phyloP scores from a whole-genome alignment of 2,329 filamentous ascomycete genomes.

The Pseudocercospora fijiensis region DNA sequence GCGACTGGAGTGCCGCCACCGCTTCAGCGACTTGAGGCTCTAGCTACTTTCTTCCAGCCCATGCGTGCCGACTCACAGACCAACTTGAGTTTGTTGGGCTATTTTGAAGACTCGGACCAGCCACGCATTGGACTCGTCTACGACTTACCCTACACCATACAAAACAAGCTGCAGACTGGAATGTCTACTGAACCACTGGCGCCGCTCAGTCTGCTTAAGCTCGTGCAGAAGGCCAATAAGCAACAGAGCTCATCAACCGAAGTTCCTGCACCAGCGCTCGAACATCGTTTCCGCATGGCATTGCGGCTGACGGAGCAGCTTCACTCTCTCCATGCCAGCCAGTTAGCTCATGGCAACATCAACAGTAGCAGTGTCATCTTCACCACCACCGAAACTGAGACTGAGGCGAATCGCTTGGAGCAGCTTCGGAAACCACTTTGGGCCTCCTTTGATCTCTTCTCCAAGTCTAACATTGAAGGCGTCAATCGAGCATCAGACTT shows the following conservation, averaged over 20 bases:
- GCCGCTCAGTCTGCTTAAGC: conserved; percentile 48
- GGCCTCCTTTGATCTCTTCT: conserved; percentile 74
- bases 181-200: conserved; percentile 30
- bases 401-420: conserved; percentile 44
- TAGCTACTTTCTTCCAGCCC: conserved; percentile 37
- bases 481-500: conserved; percentile 44
- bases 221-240: conserved; percentile 49
- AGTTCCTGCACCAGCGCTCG: conserved; percentile 59
- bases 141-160: conserved; percentile 61
- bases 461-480: conserved; percentile 53
- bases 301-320: conserved; percentile 70
- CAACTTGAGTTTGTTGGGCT: conserved; percentile 61
- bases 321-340: conserved; percentile 69
- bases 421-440: conserved; percentile 69
- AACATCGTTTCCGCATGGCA: conserved; percentile 74
- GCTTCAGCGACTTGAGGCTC: conserved; percentile 45
- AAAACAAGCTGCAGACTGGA: conserved; percentile 46
- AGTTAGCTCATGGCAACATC: conserved; percentile 70
- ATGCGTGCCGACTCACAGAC: conserved; percentile 37
- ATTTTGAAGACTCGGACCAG: conserved; percentile 72
- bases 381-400: conserved; percentile 49
- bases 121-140: conserved; percentile 71
- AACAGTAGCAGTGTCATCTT: conserved; percentile 68
- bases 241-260: conserved; percentile 44
- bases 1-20: conserved; percentile 50